phyloP scores from a whole-genome alignment of 352 stramenopile genomes.

The Globisporangium spinosum region DNA sequence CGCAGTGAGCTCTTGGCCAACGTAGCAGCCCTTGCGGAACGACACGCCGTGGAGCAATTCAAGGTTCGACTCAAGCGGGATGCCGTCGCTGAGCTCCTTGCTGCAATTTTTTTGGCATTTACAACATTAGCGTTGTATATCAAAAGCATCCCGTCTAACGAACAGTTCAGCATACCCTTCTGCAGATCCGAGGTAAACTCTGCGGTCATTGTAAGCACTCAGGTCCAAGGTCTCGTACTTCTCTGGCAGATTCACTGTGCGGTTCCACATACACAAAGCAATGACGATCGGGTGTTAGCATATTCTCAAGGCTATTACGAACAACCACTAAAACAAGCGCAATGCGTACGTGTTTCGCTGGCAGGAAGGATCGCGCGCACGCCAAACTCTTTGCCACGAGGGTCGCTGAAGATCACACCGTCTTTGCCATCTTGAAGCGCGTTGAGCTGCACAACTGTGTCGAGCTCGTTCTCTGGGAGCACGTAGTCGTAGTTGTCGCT shows the following conservation, averaged over 20 bases:
- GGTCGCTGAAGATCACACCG: slow-evolving; percentile 50
- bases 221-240: slow-evolving; percentile 43
- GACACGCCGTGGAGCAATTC: slow-evolving; percentile 88
- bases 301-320: neutral
- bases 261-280: slow-evolving; percentile 6
- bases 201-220: slow-evolving; percentile 51
- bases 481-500: slow-evolving; percentile 18
- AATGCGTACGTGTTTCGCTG: slow-evolving; percentile 23
- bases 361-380: slow-evolving; percentile 51
- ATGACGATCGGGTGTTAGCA: slow-evolving; percentile 10
- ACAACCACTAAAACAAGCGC: neutral
- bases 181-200: slow-evolving; percentile 61
- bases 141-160: neutral
- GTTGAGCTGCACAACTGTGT: slow-evolving; percentile 40
- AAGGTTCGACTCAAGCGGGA: slow-evolving; percentile 92
- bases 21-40: slow-evolving; percentile 94
- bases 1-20: slow-evolving; percentile 93
- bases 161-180: slow-evolving; percentile 45
- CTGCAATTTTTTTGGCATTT: slow-evolving; percentile 21
- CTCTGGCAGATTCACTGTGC: slow-evolving; percentile 48
- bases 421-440: slow-evolving; percentile 22
- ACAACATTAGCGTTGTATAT: neutral
- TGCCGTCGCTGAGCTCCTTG: slow-evolving; percentile 72
- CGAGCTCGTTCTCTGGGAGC: slow-evolving; percentile 16
- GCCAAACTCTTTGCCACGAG: slow-evolving; percentile 62